Percentiles rank a stretch among this genome's conserved stretches.
phyloP scores from a whole-genome alignment of 768 basidiomycete genomes.

The Suillus luteus region DNA sequence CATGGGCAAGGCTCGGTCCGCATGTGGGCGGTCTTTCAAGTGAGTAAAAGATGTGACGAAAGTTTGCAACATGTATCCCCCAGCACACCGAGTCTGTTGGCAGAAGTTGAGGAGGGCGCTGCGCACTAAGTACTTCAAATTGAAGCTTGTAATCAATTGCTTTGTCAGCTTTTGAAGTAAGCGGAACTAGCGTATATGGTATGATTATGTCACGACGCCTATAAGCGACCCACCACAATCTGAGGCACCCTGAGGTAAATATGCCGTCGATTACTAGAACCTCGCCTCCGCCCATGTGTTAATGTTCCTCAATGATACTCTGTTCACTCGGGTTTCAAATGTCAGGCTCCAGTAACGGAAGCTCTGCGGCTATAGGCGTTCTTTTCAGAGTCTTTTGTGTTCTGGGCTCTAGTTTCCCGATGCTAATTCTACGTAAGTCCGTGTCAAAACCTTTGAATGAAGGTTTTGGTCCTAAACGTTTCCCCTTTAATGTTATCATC shows the following conservation, averaged over 20 bases:
- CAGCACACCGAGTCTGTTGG: not conserved
- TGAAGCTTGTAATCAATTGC: not conserved
- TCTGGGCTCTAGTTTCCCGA: not conserved
- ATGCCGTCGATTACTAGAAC: not conserved
- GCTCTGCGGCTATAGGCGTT: not conserved
- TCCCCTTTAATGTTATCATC: not conserved
- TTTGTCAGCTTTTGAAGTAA: not conserved
- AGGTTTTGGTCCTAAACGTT: not conserved
- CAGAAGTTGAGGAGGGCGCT: not conserved
- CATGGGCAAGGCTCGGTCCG: slow-evolving; percentile 66
- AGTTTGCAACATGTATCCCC: slow-evolving; percentile 48
- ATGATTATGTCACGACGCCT: not conserved
- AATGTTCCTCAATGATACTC: not conserved
- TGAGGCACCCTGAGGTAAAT: not conserved
- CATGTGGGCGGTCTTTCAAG: slow-evolving; percentile 65
- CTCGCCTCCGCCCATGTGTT: not conserved
- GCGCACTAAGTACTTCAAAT: no score
- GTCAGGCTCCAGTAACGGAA: no score
- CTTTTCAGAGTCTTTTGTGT: not conserved
- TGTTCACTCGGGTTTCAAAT: not conserved
- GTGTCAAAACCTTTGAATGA: not conserved
- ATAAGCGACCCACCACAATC: not conserved
- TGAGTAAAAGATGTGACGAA: slow-evolving; percentile 72
- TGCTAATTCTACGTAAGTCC: not conserved
- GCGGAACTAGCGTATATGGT: not conserved